phyloP scores from a whole-genome alignment of 768 basidiomycete species.

The Pulveroboletus sp. region DNA sequence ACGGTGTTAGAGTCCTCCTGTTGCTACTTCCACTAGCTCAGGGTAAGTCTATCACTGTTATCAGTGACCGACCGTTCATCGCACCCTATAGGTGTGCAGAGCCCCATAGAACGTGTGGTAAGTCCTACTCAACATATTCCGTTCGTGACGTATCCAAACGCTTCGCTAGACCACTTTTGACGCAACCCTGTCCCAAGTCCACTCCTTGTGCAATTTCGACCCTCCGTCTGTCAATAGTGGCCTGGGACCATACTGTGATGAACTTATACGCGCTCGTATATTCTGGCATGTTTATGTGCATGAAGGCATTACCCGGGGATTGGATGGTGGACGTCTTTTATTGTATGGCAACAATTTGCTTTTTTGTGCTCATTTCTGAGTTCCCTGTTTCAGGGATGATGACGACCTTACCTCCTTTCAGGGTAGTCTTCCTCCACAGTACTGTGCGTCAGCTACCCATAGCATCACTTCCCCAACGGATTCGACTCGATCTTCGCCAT shows the following conservation, averaged over 20 bases:
- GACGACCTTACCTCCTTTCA: slow-evolving; percentile 78
- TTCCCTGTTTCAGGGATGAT: slow-evolving; percentile 44
- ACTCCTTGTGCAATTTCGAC: slow-evolving; percentile 60
- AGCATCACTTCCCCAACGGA: slow-evolving; percentile 31
- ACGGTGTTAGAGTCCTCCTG: slow-evolving; percentile 76
- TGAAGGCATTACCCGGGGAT: slow-evolving; percentile 77
- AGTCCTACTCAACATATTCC: neutral
- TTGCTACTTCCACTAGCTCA: slow-evolving; percentile 80
- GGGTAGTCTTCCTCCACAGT: slow-evolving; percentile 47
- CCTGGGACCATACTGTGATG: slow-evolving; percentile 52
- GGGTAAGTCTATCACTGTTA: slow-evolving; percentile 43
- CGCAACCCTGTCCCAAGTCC: slow-evolving; percentile 75
- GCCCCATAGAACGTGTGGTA: slow-evolving; percentile 22
- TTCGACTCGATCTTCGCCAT: slow-evolving; percentile 34
- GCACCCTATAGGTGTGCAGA: slow-evolving; percentile 22
- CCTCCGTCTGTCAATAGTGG: slow-evolving; percentile 45
- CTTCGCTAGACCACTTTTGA: slow-evolving; percentile 63
- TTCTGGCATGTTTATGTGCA: slow-evolving; percentile 89
- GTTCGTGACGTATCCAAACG: slow-evolving; percentile 2
- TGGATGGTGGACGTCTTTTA: slow-evolving; percentile 79
- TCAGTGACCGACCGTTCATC: slow-evolving; percentile 7
- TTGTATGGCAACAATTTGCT: slow-evolving; percentile 48
- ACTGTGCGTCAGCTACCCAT: slow-evolving; percentile 24
- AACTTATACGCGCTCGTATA: slow-evolving; percentile 64
- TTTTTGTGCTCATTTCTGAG: slow-evolving; percentile 3